Evolutionary conservation across 495 filamentous ascomycete species (phyloP), one percentile per base, ranked within the genome.

Genomic region (Podospora fimiseda): DNA sequence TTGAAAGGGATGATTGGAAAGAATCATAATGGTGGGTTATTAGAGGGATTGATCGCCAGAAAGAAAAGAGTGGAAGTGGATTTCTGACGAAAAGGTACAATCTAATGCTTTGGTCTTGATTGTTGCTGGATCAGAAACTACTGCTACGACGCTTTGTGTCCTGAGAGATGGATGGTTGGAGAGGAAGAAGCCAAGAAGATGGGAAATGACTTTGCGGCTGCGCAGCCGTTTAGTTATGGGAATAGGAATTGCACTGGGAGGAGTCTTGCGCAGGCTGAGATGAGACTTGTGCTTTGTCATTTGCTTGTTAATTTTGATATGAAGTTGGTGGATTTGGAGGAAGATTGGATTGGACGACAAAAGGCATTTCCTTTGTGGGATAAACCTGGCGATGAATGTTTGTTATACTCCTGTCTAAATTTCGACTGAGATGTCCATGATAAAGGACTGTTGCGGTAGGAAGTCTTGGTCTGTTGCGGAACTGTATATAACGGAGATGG

Each of bases 141-240:
- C 79, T 1, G 78, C 81, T 2, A 79, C 79, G 0, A 20, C 70
- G 0, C 61, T 86, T n/a, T 59, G 61, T 1, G 72, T n/a, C 71
- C 70, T n/a, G 63, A 68, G 24, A 56, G 69, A 14, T 73, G 69
- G 57, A 48, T 74, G 8, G 51, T 22, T n/a, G 59, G 59, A n/a
- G 51, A 52, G 2, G 51, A 61, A 19, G 59, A 61, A 19, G 63
- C 61, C 5, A 58, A 43, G 23, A 59, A 67, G 14, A 56, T 16
- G 3, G 64, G 60, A 0, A 59, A 68, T 30, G 60, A 48, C 13
- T 55, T 69, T 15, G 69, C 70, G 3, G 58, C 68, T 2, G 58
- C 66, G n/a, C 67, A 70, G 50, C 52, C 72, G 6, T 74, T 74
- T 45, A 62, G 46, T 2, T 44, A 60, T 18, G 71, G 72, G 2